phyloP scores from a whole-genome alignment of 176 grass and related monocot species.

The Oropetium thomaeum region DNA sequence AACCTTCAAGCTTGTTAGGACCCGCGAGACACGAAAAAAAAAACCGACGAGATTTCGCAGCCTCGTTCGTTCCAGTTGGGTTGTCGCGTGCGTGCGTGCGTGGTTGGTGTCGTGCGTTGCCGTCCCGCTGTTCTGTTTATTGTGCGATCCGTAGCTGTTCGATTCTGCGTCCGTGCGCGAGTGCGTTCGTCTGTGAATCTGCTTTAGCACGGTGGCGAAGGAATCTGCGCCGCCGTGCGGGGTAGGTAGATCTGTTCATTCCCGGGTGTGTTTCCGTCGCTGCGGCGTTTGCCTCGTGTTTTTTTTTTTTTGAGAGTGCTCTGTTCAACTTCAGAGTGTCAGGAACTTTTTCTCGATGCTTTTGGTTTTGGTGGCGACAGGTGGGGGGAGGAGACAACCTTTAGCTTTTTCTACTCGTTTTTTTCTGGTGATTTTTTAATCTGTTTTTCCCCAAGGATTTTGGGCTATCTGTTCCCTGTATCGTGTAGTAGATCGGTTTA shows the following conservation, averaged over 20 bases:
- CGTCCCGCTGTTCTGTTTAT: constrained; percentile 21
- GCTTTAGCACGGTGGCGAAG: constrained; percentile 1
- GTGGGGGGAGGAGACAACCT: constrained; percentile 27
- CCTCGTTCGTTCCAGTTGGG: constrained; percentile 5
- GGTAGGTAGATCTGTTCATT: constrained; percentile 60
- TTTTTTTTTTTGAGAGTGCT: constrained; percentile 1
- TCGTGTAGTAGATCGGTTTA: constrained; percentile 1
- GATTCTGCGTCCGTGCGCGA: constrained; percentile 23
- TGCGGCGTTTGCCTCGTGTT: not conserved
- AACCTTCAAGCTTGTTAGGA: constrained; percentile 7
- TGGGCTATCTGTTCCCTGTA: not conserved
- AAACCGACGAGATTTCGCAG: constrained; percentile 20
- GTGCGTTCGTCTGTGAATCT: constrained; percentile 25
- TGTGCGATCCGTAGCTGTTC: constrained; percentile 24
- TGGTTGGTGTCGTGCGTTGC: constrained; percentile 6
- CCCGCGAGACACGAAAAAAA: constrained; percentile 11
- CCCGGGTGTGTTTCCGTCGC: not conserved
- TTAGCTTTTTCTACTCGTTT: constrained; percentile 32
- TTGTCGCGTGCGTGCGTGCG: constrained; percentile 13
- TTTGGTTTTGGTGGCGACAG: constrained; percentile 35
- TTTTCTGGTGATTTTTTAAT: not conserved
- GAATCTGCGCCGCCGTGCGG: constrained; percentile 34
- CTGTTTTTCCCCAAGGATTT: not conserved
- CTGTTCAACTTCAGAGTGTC: constrained; percentile 29
- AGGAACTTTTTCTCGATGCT: constrained; percentile 31